Evolutionary conservation across 768 basidiomycete species (phyloP), one percentile per base, ranked within the genome.

Genomic region (Mycena venus): DNA sequence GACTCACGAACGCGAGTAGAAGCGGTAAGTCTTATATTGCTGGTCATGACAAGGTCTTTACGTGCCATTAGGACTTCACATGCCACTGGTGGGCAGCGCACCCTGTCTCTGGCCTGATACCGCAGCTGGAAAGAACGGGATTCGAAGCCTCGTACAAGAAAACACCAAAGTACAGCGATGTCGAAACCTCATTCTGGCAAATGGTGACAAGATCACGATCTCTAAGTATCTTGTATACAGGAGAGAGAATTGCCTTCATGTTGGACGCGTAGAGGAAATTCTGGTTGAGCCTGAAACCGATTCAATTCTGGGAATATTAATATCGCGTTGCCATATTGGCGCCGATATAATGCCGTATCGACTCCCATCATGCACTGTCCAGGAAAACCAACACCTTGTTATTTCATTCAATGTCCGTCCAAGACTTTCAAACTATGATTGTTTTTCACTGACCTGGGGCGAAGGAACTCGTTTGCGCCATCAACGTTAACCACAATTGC

Each of bases 401-500:
- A 23, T 51, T 51, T n/a, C 23, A 12, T 51, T 51, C 49, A 51
- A 51, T n/a, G 49, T 47, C 21, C n/a, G 47, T n/a, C n/a, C n/a
- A n/a, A n/a, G 14, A n/a, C 23, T 47, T 51, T 8, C n/a, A 4
- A 23, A 51, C 40, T 3, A n/a, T n/a, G n/a, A n/a, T n/a, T n/a
- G n/a, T n/a, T n/a, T n/a, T n/a, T n/a, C n/a, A n/a, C n/a, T n/a
- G n/a, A n/a, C n/a, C n/a, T n/a, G n/a, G n/a, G n/a, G n/a, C n/a
- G n/a, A 8, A 58, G 56, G 32, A 34, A 32, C 56, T 58, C 3
- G 21, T 58, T 23, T 63, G 62, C 8, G 44, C 44, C 0, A 29
- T 63, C 27, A 63, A 63, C 47, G 44, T 63, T 0, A 63, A 63
- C 27, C 62, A 63, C 27, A 63, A 63, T n/a, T 63, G 62, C 21